These are phyloP conservation scores for Paraconiothyrium brasiliense DNA, from an alignment of 2,329 filamentous ascomycete species.

Conservation along the genomic window DNA sequence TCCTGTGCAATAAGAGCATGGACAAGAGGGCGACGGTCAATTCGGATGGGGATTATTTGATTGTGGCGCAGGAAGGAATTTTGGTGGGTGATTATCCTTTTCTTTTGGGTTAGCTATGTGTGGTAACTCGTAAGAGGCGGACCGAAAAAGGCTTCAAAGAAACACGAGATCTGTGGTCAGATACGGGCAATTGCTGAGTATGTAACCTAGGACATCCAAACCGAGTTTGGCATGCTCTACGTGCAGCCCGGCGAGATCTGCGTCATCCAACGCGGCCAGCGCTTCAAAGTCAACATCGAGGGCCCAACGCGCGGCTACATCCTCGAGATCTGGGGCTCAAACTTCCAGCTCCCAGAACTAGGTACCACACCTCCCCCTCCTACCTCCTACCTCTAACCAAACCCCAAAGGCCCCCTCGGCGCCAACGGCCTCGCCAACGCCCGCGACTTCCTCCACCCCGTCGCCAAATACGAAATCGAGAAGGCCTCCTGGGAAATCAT, in stretches of 20 bases:
- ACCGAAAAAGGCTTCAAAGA: neutral
- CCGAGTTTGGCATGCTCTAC: conserved; percentile 77
- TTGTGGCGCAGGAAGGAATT: conserved; percentile 77
- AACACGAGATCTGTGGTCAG: neutral
- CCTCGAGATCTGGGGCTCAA: conserved; percentile 57
- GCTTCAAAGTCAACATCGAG: conserved; percentile 75
- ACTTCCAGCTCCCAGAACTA: conserved; percentile 51
- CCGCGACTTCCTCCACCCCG: conserved; percentile 76
- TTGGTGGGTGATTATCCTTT: conserved; percentile 48
- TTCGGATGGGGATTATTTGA: conserved; percentile 77
- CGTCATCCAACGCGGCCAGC: conserved; percentile 77
- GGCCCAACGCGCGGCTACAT: conserved; percentile 76
- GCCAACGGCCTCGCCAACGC: conserved; percentile 53
- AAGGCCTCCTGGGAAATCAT: conserved; percentile 53
- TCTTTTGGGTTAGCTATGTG: too few relatives aligned
- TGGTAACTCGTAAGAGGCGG: neutral
- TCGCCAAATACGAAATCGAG: conserved; percentile 69
- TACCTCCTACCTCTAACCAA: neutral
- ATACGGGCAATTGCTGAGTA: neutral
- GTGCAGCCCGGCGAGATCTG: conserved; percentile 82
- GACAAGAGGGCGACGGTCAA: conserved; percentile 60
- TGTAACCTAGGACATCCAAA: conserved; percentile 68
- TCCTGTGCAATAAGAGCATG: conserved; percentile 49
- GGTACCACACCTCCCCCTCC: conserved; percentile 22
- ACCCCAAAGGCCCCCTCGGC: conserved; percentile 39